These are phyloP conservation scores for Euphorbia lathyris DNA, from an alignment of 345 rosid species.

Conservation along the genomic window DNA sequence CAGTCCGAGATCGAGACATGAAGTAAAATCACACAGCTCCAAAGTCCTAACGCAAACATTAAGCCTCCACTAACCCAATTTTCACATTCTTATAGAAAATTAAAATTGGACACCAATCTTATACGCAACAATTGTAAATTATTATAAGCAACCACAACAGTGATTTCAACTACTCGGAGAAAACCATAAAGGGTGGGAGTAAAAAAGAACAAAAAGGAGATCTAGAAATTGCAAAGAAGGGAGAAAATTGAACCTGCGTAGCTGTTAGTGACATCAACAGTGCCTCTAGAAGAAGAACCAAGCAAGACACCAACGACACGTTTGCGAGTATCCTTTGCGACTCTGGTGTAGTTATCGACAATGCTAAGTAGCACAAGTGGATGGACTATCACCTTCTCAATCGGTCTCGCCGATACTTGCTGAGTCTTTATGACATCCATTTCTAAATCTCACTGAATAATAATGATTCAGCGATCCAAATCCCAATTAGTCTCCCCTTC, in stretches of 20 bases:
- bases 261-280: conserved; percentile 32
- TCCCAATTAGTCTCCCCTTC: not conserved
- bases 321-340: conserved; percentile 27
- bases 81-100: not conserved
- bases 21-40: not conserved
- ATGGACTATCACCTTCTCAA: conserved; percentile 92
- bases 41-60: not conserved
- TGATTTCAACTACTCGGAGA: not conserved
- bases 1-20: not conserved
- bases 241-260: conserved; percentile 21
- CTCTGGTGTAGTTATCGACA: conserved; percentile 69
- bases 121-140: not conserved
- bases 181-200: not conserved
- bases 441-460: conserved; percentile 3
- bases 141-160: not conserved
- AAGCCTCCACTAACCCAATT: not conserved
- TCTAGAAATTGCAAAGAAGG: not conserved
- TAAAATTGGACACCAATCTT: not conserved
- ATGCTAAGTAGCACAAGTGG: conserved; percentile 95
- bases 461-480: not conserved
- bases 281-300: conserved; percentile 29
- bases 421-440: conserved; percentile 98
- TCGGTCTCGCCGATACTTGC: conserved; percentile 71
- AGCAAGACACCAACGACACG: conserved; percentile 32
- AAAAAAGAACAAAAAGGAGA: not conserved